Percentiles rank a stretch among this genome's conserved stretches.
Conservation (phyloP, 129 eudicot species). For the Arctium lappa region DNA sequence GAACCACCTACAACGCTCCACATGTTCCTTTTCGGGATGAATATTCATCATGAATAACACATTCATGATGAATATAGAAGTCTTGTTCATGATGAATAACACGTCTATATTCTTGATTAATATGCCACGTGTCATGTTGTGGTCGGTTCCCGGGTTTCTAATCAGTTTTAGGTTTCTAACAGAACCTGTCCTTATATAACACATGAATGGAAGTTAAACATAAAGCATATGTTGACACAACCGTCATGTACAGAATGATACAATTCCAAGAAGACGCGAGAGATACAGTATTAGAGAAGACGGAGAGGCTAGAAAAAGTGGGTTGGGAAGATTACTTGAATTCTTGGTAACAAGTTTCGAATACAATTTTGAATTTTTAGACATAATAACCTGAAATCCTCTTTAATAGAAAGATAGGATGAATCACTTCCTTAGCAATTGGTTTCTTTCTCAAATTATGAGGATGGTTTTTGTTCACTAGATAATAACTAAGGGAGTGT, state of each 20-base stretch:
- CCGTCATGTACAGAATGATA: constrained; percentile 54
- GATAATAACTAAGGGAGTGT: not conserved
- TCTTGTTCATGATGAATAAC: not conserved
- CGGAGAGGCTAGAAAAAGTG: constrained; percentile 63
- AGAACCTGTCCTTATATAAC: not conserved
- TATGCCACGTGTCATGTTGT: not conserved
- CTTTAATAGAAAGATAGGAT: not conserved
- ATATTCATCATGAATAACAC: not conserved
- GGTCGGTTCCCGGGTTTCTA: not conserved
- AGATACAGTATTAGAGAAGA: constrained; percentile 67
- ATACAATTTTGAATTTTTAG: constrained; percentile 17
- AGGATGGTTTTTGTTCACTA: not conserved
- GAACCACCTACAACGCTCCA: not conserved
- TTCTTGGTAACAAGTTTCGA: constrained; percentile 9
- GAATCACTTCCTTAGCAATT: not conserved
- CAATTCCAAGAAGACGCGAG: constrained; percentile 81
- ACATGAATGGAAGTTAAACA: not conserved
- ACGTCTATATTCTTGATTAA: not conserved
- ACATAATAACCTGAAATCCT: not conserved
- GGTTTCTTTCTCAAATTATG: not conserved
- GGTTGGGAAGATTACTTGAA: constrained; percentile 88
- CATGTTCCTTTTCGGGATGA: not conserved
- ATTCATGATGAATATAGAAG: not conserved
- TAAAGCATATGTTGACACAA: not conserved
- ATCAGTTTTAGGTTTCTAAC: not conserved